Percentiles rank a stretch among this genome's conserved stretches.
These are phyloP conservation scores for Trichoderma sp. DNA, from an alignment of 2,329 filamentous ascomycete genomes.

Conservation along the genomic window DNA sequence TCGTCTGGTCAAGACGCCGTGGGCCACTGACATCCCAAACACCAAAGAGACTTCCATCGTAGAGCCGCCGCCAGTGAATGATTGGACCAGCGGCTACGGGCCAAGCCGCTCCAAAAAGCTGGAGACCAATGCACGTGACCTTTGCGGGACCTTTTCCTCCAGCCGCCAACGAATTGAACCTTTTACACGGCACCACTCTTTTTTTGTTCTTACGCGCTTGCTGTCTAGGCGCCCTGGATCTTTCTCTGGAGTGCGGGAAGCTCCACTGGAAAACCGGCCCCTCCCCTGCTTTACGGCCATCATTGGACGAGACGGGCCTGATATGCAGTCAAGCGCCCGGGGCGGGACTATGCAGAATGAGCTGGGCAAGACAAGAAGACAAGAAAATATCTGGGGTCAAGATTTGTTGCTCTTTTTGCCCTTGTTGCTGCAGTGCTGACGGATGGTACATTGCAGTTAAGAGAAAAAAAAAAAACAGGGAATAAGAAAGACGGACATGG, in stretches of 20 bases:
- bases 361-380: background rate
- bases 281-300: background rate
- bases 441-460: background rate
- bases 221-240: background rate
- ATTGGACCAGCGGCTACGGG: slow-evolving; percentile 24
- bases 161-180: slow-evolving; percentile 9
- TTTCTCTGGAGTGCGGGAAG: background rate
- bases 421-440: background rate
- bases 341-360: slow-evolving; percentile 14
- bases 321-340: slow-evolving; percentile 28
- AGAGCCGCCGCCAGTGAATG: background rate
- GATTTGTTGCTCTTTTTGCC: slow-evolving; percentile 7
- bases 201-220: slow-evolving; percentile 4
- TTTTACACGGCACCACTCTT: background rate
- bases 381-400: background rate
- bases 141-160: background rate
- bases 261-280: background rate
- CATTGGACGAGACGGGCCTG: slow-evolving; percentile 3
- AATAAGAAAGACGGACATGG: slow-evolving; percentile 4
- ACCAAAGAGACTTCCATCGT: background rate
- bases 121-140: background rate
- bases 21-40: slow-evolving; percentile 20
- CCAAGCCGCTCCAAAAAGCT: background rate
- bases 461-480: background rate
- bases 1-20: background rate